Conservation (phyloP, 176 grass and related monocot species). For the Zizania latifolia region DNA sequence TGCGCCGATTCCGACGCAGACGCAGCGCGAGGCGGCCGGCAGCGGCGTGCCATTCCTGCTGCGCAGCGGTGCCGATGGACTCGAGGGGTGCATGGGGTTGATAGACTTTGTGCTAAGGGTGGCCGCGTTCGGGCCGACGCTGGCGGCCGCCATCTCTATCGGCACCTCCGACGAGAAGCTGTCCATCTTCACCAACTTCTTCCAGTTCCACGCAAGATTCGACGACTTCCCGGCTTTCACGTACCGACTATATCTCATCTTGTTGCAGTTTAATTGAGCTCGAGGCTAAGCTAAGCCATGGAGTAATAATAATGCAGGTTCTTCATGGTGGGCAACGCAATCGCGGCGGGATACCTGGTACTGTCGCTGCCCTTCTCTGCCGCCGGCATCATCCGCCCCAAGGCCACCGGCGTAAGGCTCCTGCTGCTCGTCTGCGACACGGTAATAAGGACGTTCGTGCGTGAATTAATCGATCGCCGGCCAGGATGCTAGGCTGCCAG, state of each 20-base stretch:
- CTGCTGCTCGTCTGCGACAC: constrained; percentile 65
- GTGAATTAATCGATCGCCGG: too few species aligned
- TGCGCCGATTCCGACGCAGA: constrained; percentile 40
- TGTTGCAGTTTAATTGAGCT: too few species aligned
- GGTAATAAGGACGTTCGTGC: too few species aligned
- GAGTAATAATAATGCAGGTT: constrained; percentile 44
- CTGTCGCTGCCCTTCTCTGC: constrained; percentile 75
- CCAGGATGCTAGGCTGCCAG: too few species aligned
- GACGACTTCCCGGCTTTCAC: constrained; percentile 69
- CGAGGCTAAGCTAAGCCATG: too few species aligned
- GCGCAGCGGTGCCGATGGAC: constrained; percentile 33
- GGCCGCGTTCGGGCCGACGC: constrained; percentile 47
- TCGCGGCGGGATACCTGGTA: constrained; percentile 69
- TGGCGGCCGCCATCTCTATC: constrained; percentile 66
- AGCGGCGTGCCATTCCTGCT: constrained; percentile 16
- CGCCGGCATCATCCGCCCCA: constrained; percentile 35
- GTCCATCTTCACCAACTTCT: constrained; percentile 72
- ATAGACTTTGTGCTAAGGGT: constrained; percentile 69
- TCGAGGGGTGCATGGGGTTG: constrained; percentile 44
- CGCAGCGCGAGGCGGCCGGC: not conserved
- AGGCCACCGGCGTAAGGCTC: constrained; percentile 41
- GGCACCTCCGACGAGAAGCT: constrained; percentile 63
- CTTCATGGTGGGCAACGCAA: constrained; percentile 52
- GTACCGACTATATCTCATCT: too few species aligned
- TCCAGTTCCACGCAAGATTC: constrained; percentile 77